phyloP scores from a whole-genome alignment of 2,329 filamentous ascomycete species.

The Pyricularia sp. region DNA sequence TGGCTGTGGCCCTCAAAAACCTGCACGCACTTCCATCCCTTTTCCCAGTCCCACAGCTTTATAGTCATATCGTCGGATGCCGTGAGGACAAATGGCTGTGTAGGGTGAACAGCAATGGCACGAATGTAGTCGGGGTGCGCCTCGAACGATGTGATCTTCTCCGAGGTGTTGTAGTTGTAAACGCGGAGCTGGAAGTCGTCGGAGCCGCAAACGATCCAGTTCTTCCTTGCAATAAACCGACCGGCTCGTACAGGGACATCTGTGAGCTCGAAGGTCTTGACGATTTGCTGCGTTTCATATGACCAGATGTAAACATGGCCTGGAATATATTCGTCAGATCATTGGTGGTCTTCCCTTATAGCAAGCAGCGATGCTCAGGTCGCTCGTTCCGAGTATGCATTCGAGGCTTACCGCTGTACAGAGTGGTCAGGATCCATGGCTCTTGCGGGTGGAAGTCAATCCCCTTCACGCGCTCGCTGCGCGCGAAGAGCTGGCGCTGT shows the following conservation, averaged over 20 bases:
- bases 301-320: constrained; percentile 99
- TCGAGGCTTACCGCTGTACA: constrained; percentile 72
- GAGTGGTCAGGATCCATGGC: constrained; percentile 89
- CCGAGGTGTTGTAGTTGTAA: constrained; percentile 92
- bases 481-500: constrained; percentile 48
- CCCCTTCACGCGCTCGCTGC: constrained; percentile 92
- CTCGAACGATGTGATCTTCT: constrained; percentile 96
- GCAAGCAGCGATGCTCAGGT: background rate
- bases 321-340: constrained; percentile 20
- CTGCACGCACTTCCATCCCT: constrained; percentile 94
- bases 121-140: constrained; percentile 98
- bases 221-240: constrained; percentile 94
- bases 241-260: constrained; percentile 96
- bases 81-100: constrained; percentile 90
- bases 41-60: constrained; percentile 98
- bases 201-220: constrained; percentile 95
- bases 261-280: constrained; percentile 98
- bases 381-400: background rate
- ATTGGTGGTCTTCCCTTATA: background rate
- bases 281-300: constrained; percentile 90
- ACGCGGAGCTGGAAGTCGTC: constrained; percentile 63
- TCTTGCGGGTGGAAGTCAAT: constrained; percentile 96
- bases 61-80: constrained; percentile 98
- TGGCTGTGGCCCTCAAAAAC: constrained; percentile 94
- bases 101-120: constrained; percentile 90